phyloP scores from a whole-genome alignment of 1,139 yeast species.

The Yamadazyma blattariae region DNA sequence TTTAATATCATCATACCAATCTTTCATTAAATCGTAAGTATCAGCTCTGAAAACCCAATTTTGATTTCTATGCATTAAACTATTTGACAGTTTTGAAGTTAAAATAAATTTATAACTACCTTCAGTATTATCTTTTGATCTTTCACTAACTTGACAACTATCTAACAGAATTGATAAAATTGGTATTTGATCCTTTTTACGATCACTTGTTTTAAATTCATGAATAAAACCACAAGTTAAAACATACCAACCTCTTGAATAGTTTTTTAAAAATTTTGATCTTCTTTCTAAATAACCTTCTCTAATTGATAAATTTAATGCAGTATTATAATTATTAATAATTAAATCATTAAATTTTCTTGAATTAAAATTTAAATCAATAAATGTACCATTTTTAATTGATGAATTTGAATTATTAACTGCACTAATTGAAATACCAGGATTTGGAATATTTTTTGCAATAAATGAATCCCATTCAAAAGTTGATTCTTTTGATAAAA shows the following conservation, averaged over 20 bases:
- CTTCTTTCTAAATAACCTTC: slow-evolving; percentile 86
- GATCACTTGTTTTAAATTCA: slow-evolving; percentile 82
- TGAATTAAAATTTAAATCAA: slow-evolving; percentile 69
- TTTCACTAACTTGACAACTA: slow-evolving; percentile 80
- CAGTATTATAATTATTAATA: slow-evolving; percentile 68
- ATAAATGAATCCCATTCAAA: slow-evolving; percentile 91
- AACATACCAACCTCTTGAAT: slow-evolving; percentile 88
- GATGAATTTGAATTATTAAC: slow-evolving; percentile 24
- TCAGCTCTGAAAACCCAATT: slow-evolving; percentile 92
- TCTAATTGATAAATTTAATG: slow-evolving; percentile 68
- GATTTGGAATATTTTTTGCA: slow-evolving; percentile 54
- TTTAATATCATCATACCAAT: slow-evolving; percentile 80
- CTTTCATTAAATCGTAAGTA: slow-evolving; percentile 71
- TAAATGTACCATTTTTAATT: slow-evolving; percentile 53
- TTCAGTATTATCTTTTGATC: slow-evolving; percentile 65
- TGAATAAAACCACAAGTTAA: slow-evolving; percentile 85
- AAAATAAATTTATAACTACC: slow-evolving; percentile 76
- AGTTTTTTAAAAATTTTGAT: slow-evolving; percentile 85
- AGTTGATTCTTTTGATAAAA: slow-evolving; percentile 71
- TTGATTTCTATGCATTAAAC: slow-evolving; percentile 71
- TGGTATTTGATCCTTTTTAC: slow-evolving; percentile 82
- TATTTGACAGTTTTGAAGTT: slow-evolving; percentile 66
- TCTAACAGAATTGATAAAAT: slow-evolving; percentile 81
- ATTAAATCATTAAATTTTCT: slow-evolving; percentile 61
- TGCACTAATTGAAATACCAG: slow-evolving; percentile 29